Evolutionary conservation across 805 yeast species (phyloP), one percentile per base, ranked within the genome.

Genomic region (Sugiyamaella chiloensis): DNA sequence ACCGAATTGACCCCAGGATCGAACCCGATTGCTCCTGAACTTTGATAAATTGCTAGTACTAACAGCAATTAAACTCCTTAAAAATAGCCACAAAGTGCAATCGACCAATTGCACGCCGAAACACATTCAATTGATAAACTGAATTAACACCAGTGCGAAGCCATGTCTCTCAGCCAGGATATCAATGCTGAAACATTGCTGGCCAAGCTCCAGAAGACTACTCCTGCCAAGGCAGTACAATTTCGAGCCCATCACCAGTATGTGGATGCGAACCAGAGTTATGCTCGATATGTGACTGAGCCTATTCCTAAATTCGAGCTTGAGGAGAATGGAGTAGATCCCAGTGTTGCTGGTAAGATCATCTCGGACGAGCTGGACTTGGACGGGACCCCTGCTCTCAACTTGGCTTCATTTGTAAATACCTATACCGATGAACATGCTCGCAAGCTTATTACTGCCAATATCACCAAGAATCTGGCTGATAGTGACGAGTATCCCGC

Each of bases 401-500:
- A 90, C 64, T 67, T 89, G 64, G 97, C 97, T 2, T 83, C 91
- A 24, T 89, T 89, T 63, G 97, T 89, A 54, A 87, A 86, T 68
- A 89, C 96, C 5, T 75, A 71, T 54, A 61, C 83, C 19, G 79
- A 79, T 46, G 76, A 71, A n/a, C 65, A 66, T 16, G 79, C 83
- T 2, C 66, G 67, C 16, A 70, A 71, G 53, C 73, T 89, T 55
- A 75, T 83, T 47, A 40, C 63, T 21, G 90, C 86, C 64, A 89
- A 89, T 64, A 58, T 88, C 51, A 82, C 86, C 56, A 89, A 90
- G 73, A 89, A 89, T 66, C 72, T 89, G 60, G 96, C 96, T 6
- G 97, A 89, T 66, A 83, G 84, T 58, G 96, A 90, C 63, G 97
- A 89, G 71, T 89, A 89, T 64, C 96, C 97, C 7, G 84, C 89